These are phyloP conservation scores for Coemansia sp. DNA, from an alignment of 371 early-diverging fungal genomes.

Conservation along the genomic window DNA sequence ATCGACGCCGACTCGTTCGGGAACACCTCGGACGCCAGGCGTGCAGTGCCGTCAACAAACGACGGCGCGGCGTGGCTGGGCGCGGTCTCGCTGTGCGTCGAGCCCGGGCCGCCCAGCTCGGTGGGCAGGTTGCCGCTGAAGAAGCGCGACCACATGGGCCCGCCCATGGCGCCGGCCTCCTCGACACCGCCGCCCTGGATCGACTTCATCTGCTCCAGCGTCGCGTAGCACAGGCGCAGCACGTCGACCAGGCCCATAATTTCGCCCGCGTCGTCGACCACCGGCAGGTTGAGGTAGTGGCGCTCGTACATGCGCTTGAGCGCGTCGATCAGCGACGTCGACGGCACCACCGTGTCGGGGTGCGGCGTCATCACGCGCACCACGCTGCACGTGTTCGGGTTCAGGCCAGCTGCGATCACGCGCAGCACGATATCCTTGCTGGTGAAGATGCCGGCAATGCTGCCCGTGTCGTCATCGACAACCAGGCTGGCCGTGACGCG, in stretches of 20 bases:
- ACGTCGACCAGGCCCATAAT: conserved; percentile 92
- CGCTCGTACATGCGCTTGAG: conserved; percentile 95
- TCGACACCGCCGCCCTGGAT: conserved; percentile 54
- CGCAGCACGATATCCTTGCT: conserved; percentile 94
- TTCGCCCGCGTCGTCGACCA: conserved; percentile 72
- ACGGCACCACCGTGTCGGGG: conserved; percentile 87
- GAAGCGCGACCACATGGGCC: conserved; percentile 56
- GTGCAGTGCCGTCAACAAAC: conserved; percentile 48
- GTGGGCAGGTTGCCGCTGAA: conserved; percentile 49
- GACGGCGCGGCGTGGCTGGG: conserved; percentile 46
- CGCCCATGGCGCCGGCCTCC: conserved; percentile 15
- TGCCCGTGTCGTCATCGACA: conserved; percentile 71
- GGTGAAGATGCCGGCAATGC: conserved; percentile 92
- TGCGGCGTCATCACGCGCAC: conserved; percentile 99
- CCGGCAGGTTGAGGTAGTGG: conserved; percentile 93
- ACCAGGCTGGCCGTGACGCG: conserved; percentile 92
- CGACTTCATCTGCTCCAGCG: conserved; percentile 71
- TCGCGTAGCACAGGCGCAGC: conserved; percentile 81
- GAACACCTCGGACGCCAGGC: conserved; percentile 52
- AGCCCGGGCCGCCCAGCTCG: conserved; percentile 43
- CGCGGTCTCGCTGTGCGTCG: background rate
- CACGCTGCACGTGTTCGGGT: conserved; percentile 87
- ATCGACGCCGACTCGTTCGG: conserved; percentile 63
- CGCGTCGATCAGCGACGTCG: conserved; percentile 88
- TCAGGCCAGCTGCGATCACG: conserved; percentile 91